phyloP scores from a whole-genome alignment of 768 basidiomycete genomes.

The Suillus luteus region DNA sequence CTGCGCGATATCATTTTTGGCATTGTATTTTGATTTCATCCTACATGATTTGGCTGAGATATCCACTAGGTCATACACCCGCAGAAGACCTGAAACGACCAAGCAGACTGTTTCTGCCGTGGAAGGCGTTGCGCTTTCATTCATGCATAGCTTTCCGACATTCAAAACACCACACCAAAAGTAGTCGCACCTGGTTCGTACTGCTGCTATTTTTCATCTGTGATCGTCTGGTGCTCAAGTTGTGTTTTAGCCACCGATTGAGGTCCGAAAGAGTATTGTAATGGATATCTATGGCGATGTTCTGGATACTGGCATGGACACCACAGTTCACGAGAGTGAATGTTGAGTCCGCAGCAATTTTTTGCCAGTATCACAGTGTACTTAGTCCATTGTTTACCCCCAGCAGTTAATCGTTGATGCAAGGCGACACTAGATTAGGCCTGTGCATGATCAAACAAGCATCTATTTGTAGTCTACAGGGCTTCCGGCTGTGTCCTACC shows the following conservation, averaged over 20 bases:
- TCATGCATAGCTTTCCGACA: not conserved
- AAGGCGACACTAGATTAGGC: not conserved
- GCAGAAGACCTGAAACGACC: not conserved
- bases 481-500: not conserved
- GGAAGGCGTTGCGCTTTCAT: not conserved
- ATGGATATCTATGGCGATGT: not conserved
- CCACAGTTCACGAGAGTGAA: not conserved
- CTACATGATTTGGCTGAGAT: not conserved
- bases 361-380: not conserved
- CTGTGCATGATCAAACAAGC: not conserved
- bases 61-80: not conserved
- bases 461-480: not conserved
- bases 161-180: not conserved
- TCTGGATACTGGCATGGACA: not conserved
- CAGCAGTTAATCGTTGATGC: not conserved
- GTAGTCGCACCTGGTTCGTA: not conserved
- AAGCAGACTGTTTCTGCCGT: not conserved
- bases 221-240: not conserved
- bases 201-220: not conserved
- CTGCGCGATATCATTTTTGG: constrained; percentile 17
- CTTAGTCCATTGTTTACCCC: not conserved
- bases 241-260: constrained; percentile 1
- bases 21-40: constrained; percentile 11
- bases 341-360: not conserved
- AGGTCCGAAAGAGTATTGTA: not conserved